Base-by-base conservation (phyloP, 495 filamentous ascomycete genomes). In the Neurospora sp. region DNA sequence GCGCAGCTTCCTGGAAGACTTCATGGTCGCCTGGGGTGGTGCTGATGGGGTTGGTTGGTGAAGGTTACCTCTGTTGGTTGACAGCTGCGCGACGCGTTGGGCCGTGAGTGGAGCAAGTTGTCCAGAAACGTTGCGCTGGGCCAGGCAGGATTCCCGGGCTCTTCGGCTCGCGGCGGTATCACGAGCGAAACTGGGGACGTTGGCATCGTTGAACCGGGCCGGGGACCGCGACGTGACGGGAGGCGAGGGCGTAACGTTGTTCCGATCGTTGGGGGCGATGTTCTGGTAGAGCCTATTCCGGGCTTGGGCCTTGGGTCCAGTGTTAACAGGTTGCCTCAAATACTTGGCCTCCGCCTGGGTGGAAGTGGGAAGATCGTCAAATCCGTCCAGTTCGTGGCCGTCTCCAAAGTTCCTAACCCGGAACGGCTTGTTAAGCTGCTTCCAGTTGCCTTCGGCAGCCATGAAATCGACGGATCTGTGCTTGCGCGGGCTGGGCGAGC, bases 361-460 rank as follows among this genome's bases (percentile, higher is more conserved):
- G 38, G 93, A 97, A 1, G 93, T 98, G 14, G 96, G 96, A 70
- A 99, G 84, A 82, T 99, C 96, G 77, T 98, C 96, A 80, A 99
- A 98, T 14, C 87, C 88, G 73, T 98, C 95, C 39, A 99, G 83
- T 80, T 99, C 96, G 46, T 88, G 92, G 27, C 96, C 96, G 82
- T 97, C 93, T 5, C 96, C 96, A 82, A 95, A 99, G 77, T 93
- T 90, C 39, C 91, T 89, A 72, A 89, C 86, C 46, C 89, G 88
- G 38, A 89, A 88, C 4, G 94, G 94, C 79, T 91, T 90, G 73
- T 87, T 93, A 48, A 97, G 82, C 37, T 90, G 90, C 48, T 84
- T 78, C 83, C 82, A 85, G 23, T 78, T 73, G 4, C 81, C 82
- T 35, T 86, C 84, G 12, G 81, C 72, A 16, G 83, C 78, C 59